These are phyloP conservation scores for Mucor saturninus DNA, from an alignment of 371 early-diverging fungal genomes.

Conservation along the genomic window DNA sequence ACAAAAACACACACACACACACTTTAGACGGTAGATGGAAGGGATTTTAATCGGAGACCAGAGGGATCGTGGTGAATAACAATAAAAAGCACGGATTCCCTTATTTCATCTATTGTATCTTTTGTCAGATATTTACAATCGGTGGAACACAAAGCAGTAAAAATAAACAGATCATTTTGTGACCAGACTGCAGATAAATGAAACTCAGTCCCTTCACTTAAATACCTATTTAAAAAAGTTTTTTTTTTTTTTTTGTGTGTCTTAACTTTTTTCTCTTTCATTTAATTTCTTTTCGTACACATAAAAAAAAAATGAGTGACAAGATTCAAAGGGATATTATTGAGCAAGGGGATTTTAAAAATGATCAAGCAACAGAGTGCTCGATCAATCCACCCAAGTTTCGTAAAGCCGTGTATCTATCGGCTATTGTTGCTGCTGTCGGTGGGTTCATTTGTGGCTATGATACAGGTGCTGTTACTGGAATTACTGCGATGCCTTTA, in stretches of 20 bases:
- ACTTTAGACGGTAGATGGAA: no score
- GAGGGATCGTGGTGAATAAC: no score
- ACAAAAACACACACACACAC: no score
- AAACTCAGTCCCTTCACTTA: neutral
- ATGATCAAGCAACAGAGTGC: slow-evolving; percentile 1
- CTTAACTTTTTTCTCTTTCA: neutral
- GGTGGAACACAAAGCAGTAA: neutral
- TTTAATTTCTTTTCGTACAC: neutral
- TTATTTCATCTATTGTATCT: no score
- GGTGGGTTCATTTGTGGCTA: slow-evolving; percentile 30
- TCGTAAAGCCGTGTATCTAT: slow-evolving; percentile 23
- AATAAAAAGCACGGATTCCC: no score
- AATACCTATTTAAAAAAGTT: neutral
- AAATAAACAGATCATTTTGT: neutral
- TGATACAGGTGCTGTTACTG: slow-evolving; percentile 25
- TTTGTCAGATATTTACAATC: no score
- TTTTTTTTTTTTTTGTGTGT: neutral
- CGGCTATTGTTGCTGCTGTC: slow-evolving; percentile 22
- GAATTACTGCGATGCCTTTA: slow-evolving; percentile 27
- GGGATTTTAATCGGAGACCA: no score
- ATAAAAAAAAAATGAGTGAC: neutral
- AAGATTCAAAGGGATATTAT: neutral
- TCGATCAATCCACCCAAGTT: slow-evolving; percentile 14
- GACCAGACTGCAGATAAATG: neutral
- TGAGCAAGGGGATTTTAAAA: slow-evolving; percentile 1